A percentile compares a stretch with the other conserved stretches of the same genome.
phyloP scores from a whole-genome alignment of 2,329 filamentous ascomycete species.

The Lecanicillium sp. region DNA sequence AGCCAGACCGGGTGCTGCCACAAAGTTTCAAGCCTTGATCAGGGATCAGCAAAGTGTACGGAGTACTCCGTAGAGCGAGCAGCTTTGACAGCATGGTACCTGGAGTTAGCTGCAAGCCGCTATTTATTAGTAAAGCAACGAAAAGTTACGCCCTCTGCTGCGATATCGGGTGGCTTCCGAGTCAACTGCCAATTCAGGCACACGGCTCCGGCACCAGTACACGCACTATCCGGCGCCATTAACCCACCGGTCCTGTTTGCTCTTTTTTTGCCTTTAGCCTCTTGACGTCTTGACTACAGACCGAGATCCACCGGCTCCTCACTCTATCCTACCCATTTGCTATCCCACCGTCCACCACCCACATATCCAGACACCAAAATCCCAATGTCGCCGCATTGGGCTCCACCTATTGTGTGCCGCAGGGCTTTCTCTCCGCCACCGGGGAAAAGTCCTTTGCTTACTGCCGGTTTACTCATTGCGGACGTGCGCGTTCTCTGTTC shows the following conservation, averaged over 20 bases:
- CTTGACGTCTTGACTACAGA: not conserved
- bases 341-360: not conserved
- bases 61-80: no score
- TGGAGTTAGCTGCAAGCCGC: not conserved
- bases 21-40: no score
- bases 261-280: not conserved
- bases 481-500: not conserved
- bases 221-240: no score
- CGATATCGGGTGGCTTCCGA: slow-evolving; percentile 6
- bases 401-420: not conserved
- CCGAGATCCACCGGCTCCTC: slow-evolving; percentile 4
- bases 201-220: not conserved
- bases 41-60: no score
- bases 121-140: not conserved
- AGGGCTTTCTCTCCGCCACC: not conserved
- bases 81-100: not conserved
- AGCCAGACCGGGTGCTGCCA: no score
- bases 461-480: slow-evolving; percentile 3
- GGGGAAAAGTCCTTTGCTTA: not conserved
- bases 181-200: not conserved
- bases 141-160: not conserved
- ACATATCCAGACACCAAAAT: not conserved
- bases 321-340: no score
- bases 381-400: not conserved
- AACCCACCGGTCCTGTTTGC: not conserved